phyloP scores from a whole-genome alignment of 2,329 filamentous ascomycete species.

The Alternaria alternata region DNA sequence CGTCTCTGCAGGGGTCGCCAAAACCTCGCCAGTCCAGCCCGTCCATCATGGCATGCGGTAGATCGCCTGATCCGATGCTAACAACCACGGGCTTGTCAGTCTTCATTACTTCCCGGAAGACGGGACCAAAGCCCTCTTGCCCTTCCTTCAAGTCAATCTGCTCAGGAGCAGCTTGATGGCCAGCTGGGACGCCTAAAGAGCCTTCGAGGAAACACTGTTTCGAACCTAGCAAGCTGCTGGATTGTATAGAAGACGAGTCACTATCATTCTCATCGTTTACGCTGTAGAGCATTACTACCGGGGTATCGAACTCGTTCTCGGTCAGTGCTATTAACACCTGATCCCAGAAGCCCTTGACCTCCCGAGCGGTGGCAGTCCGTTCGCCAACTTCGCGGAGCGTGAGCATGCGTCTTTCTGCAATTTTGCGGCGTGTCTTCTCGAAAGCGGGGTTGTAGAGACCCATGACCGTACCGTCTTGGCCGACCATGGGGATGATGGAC shows the following conservation, averaged over 20 bases:
- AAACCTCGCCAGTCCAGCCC: constrained; percentile 76
- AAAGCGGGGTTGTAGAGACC: constrained; percentile 83
- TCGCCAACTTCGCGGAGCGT: constrained; percentile 81
- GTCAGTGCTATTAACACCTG: constrained; percentile 74
- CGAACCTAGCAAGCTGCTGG: constrained; percentile 68
- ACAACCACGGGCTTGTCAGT: constrained; percentile 72
- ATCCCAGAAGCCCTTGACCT: constrained; percentile 76
- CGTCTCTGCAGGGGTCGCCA: constrained; percentile 72
- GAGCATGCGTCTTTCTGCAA: constrained; percentile 81
- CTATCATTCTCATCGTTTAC: constrained; percentile 75
- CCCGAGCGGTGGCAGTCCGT: constrained; percentile 74
- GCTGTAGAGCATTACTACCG: constrained; percentile 80
- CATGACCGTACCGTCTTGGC: constrained; percentile 75
- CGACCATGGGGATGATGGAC: constrained; percentile 81
- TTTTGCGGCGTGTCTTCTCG: constrained; percentile 79
- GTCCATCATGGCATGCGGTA: constrained; percentile 70
- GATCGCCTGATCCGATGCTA: constrained; percentile 70
- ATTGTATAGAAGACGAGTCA: constrained; percentile 75
- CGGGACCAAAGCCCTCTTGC: constrained; percentile 76
- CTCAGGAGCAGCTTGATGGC: constrained; percentile 67
- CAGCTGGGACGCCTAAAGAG: constrained; percentile 71
- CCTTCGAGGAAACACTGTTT: constrained; percentile 76
- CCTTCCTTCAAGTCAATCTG: constrained; percentile 74
- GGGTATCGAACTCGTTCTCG: constrained; percentile 77
- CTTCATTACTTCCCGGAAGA: constrained; percentile 78